Base-by-base conservation (phyloP, 805 yeast genomes). In the Saturnispora bothae region DNA sequence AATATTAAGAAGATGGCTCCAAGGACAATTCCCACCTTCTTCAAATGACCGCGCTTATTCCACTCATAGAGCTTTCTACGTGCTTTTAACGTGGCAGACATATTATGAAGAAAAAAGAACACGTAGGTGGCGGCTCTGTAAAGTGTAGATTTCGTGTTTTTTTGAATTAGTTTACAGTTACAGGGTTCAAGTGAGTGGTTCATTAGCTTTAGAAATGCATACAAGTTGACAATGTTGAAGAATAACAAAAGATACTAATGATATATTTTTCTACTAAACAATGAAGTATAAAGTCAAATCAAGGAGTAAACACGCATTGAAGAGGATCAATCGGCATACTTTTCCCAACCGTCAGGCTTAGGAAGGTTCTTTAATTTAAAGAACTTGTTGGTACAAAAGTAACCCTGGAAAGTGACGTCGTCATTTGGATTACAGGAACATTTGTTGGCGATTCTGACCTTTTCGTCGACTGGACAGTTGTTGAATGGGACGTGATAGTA, bases 401-500 rank as follows among this genome's bases (percentile, higher is more conserved):
- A 82, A 18, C 70, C 76, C 50, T 68, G 71, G 78, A 82, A 83
- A 13, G 89, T 78, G 64, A 83, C 78, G 61, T 83, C 94, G 6
- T 77, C 73, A 14, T 64, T 60, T 40, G 81, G 80, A 48, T 78
- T 66, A 63, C 96, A 85, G 43, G 71, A 66, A 68, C 96, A 86
- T 49, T 68, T 78, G 50, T 73, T 69, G 31, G 66, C 61, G 33
- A 56, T 42, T 57, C 88, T 74, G n/a, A 72, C 65, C 15, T 59
- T 59, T 38, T 68, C 66, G 49, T 80, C 78, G 41, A 78, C 64
- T 4, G 96, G 95, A 69, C 94, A 83, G 60, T 77, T 76, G 52
- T 71, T 64, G 73, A 78, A 83, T 17, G 95, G 95, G 43, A 69
- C 77, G 56, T 84, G 95, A 64, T 55, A 81, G 60, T 85, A 84